phyloP scores from a whole-genome alignment of 2,329 filamentous ascomycete genomes.

The Chaetomium strumarium region DNA sequence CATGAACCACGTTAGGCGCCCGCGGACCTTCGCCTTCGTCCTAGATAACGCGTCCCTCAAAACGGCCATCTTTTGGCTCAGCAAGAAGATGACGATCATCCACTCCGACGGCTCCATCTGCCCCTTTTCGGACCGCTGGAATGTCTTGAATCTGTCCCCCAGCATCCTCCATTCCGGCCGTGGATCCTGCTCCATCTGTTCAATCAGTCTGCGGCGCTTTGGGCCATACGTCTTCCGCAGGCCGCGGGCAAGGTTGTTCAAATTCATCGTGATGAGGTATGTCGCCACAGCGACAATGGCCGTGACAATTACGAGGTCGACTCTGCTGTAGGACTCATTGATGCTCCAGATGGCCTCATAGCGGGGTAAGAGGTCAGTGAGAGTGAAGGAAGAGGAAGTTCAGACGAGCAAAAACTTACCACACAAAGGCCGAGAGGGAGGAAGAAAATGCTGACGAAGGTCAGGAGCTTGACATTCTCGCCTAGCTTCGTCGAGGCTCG shows the following conservation, averaged over 20 bases:
- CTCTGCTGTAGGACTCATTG: conserved; percentile 4
- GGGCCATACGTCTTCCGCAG: background rate
- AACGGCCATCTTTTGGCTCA: background rate
- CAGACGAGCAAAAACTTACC: background rate
- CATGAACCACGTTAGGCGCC: background rate
- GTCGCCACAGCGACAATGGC: background rate
- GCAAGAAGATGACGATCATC: background rate
- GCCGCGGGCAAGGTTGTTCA: background rate
- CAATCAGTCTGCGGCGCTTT: background rate
- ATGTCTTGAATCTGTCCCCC: background rate
- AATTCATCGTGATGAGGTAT: conserved; percentile 2
- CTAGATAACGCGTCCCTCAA: background rate
- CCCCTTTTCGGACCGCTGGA: background rate
- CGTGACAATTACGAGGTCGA: background rate
- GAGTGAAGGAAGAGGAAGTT: background rate
- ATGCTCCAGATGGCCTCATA: conserved; percentile 5
- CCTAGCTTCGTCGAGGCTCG: background rate
- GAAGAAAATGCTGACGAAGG: conserved; percentile 7
- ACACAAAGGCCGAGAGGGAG: conserved; percentile 1
- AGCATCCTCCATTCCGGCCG: background rate
- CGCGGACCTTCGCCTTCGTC: background rate
- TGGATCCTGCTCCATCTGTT: background rate
- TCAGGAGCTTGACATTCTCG: conserved; percentile 5
- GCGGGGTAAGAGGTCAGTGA: background rate
- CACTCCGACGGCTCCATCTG: conserved; percentile 1